Base-by-base conservation (phyloP, 768 basidiomycete genomes). In the Hygrophoropsis aurantiaca region DNA sequence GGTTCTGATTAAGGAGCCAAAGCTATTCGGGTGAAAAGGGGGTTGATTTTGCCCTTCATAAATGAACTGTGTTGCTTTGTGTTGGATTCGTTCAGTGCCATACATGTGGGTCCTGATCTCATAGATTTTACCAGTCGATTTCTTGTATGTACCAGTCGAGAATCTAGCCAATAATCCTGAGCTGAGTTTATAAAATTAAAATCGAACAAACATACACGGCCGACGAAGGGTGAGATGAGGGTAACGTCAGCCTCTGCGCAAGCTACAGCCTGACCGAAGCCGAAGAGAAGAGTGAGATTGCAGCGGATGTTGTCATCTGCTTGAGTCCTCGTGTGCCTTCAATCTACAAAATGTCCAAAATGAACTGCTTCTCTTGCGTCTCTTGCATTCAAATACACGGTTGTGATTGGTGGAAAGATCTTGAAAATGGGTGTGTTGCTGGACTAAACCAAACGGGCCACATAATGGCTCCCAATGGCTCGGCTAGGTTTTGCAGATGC, bases 121-220 rank as follows among this genome's bases (percentile, higher is more conserved):
- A 77, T 94, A 98, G 63, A 74, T 79, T 75, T 88, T 86, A 40
- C 92, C 92, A 49, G 88, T 83, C 58, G 70, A 57, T 72, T 92
- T 91, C 84, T 99, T 99, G 86, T n/a, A n/a, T n/a, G n/a, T 99
- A 83, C 94, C 94, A 99, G 74, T 99, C 97, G 56, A 99, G 89
- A 66, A 98, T 99, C 90, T 91, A 57, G 18, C 23, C 32, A 10
- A 32, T 11, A 25, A 3, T 9, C 7, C 20, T n/a, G 13, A 27
- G 3, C 34, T 23, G 39, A 13, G 2, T 23, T 23, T 11, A 21
- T 32, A 5, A 16, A 23, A 19, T 0, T 23, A 13, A 44, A 48
- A 6, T 7, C 7, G 13, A 7, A 30, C 13, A 30, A 15, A 74
- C 88, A 69, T 75, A 92, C 90, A 69, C 94, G 90, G 53, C 94